Percentiles rank a stretch among this genome's conserved stretches.
These are phyloP conservation scores for Climacium dendroides DNA, from an alignment of 225 moss, liverwort and hornwort species.

Conservation along the genomic window DNA sequence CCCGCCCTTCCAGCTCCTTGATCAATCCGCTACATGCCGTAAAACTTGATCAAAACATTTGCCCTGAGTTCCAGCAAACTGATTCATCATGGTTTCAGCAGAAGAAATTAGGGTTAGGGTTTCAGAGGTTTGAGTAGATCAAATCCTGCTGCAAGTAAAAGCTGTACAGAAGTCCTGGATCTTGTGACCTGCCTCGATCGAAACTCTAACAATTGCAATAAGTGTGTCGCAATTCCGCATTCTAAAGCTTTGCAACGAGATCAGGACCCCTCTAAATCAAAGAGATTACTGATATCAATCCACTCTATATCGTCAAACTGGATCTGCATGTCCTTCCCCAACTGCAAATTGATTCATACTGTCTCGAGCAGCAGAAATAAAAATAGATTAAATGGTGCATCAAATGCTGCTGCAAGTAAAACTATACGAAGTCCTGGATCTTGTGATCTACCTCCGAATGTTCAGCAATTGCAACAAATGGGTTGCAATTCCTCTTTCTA, in stretches of 20 bases:
- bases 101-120: not conserved
- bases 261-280: not conserved
- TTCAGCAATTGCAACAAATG: constrained; percentile 1
- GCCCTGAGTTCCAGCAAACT: not conserved
- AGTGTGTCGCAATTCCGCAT: not conserved
- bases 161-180: not conserved
- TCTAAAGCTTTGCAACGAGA: not conserved
- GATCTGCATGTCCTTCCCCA: constrained; percentile 14
- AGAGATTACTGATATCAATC: constrained; percentile 7
- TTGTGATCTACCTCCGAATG: not conserved
- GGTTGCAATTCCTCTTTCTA: not conserved
- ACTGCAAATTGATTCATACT: not conserved
- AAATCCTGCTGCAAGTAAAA: not conserved
- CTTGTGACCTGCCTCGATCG: not conserved
- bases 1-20: not conserved
- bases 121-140: not conserved
- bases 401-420: not conserved
- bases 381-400: not conserved
- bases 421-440: not conserved
- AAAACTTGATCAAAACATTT: constrained; percentile 9
- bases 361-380: not conserved
- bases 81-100: not conserved
- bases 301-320: constrained; percentile 19
- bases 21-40: constrained; percentile 18
- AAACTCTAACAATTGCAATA: not conserved